These are phyloP conservation scores for Pyronema omphalodes DNA, from an alignment of 495 filamentous ascomycete species.

Conservation along the genomic window DNA sequence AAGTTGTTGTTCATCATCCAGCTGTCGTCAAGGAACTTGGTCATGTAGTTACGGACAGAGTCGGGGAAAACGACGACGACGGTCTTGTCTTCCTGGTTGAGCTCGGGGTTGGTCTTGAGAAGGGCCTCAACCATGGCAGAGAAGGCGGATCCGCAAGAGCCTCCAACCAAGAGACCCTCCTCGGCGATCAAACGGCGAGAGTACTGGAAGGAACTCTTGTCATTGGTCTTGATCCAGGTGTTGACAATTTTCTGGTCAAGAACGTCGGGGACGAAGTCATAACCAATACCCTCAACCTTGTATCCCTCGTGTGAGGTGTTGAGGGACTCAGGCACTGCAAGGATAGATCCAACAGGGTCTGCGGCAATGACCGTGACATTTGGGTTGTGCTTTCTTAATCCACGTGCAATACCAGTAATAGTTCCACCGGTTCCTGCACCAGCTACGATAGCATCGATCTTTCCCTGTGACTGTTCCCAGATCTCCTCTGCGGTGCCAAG, in stretches of 20 bases:
- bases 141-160: conserved; percentile 84
- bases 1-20: conserved; percentile 94
- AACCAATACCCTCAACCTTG: conserved; percentile 97
- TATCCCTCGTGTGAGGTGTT: conserved; percentile 71
- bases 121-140: conserved; percentile 64
- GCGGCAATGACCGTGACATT: conserved; percentile 74
- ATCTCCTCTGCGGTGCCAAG: conserved; percentile 91
- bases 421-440: conserved; percentile 93
- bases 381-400: conserved; percentile 69
- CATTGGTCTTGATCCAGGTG: conserved; percentile 94
- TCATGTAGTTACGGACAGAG: conserved; percentile 93
- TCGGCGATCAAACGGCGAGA: conserved; percentile 80
- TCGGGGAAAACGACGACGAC: conserved; percentile 86
- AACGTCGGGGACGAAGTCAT: conserved; percentile 94
- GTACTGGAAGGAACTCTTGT: conserved; percentile 76
- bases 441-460: conserved; percentile 69
- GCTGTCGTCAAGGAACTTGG: conserved; percentile 96
- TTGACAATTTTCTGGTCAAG: conserved; percentile 67
- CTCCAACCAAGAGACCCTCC: conserved; percentile 85
- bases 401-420: conserved; percentile 73
- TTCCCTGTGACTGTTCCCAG: conserved; percentile 75
- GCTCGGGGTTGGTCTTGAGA: conserved; percentile 45
- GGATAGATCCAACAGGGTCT: conserved; percentile 74
- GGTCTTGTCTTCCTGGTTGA: conserved; percentile 26
- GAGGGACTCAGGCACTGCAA: conserved; percentile 58